Evolutionary conservation across 805 yeast genomes (phyloP).

Genomic region (Wickerhamiella spandovensis): DNA sequence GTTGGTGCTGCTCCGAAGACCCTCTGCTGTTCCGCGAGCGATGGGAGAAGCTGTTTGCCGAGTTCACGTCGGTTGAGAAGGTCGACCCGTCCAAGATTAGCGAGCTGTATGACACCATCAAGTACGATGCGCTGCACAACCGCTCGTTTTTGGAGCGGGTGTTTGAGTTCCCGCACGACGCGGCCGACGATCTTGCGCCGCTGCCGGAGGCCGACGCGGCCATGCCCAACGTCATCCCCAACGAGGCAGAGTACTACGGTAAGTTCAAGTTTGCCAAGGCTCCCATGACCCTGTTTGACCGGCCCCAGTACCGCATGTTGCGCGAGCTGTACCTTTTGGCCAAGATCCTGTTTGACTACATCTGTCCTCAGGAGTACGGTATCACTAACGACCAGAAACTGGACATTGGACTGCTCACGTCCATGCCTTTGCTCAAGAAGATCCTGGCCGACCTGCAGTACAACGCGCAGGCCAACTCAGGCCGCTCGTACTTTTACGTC

Average conservation of each 20-base stretch:
- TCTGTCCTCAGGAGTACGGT: conserved; percentile 98
- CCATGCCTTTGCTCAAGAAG: conserved; percentile 85
- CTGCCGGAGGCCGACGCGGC: conserved; percentile 34
- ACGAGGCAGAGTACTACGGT: conserved; percentile 22
- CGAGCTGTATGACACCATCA: conserved; percentile 96
- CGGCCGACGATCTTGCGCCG: conserved; percentile 12
- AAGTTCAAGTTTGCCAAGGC: conserved; percentile 22
- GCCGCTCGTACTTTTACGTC: conserved; percentile 83
- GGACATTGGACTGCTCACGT: conserved; percentile 89
- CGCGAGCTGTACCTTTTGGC: conserved; percentile 83
- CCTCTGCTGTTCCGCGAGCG: conserved; percentile 81
- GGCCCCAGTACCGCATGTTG: conserved; percentile 61
- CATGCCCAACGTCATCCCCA: conserved; percentile 20
- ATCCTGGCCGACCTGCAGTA: conserved; percentile 66
- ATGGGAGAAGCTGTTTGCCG: conserved; percentile 93
- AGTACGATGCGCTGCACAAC: conserved; percentile 93
- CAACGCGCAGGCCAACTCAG: conserved; percentile 65
- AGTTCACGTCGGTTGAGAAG: conserved; percentile 82
- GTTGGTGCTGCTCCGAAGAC: conserved; percentile 97
- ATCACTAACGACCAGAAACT: conserved; percentile 88
- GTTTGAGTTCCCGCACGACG: conserved; percentile 34
- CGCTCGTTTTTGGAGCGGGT: conserved; percentile 75
- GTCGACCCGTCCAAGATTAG: conserved; percentile 96
- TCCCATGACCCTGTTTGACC: conserved; percentile 47
- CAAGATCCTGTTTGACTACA: conserved; percentile 88